Conservation (phyloP, 176 grass and related monocot species). For the Carex scoparia region DNA sequence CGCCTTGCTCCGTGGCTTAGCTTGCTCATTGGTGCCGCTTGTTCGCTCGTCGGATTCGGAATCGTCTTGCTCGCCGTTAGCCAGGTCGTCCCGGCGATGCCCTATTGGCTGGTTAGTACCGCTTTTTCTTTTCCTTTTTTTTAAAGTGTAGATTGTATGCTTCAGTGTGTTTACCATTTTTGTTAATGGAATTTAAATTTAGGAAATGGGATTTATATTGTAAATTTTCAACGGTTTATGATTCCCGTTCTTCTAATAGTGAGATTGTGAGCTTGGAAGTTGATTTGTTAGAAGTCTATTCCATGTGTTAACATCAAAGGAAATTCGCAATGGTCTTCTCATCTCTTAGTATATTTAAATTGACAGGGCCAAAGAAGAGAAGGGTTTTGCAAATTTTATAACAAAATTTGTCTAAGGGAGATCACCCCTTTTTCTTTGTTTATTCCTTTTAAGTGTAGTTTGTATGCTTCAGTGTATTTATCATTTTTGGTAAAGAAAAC, state of each 20-base stretch:
- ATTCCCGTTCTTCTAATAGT: not conserved
- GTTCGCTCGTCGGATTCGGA: conserved; percentile 59
- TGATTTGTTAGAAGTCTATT: not conserved
- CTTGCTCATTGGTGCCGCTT: conserved; percentile 55
- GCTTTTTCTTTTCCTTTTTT: not conserved
- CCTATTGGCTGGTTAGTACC: conserved; percentile 69
- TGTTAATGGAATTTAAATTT: not conserved
- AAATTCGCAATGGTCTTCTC: not conserved
- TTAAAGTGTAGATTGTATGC: not conserved
- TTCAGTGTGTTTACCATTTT: not conserved
- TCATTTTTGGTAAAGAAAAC: too few species aligned
- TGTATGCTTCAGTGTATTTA: too few species aligned
- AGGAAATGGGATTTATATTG: not conserved
- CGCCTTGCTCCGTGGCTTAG: conserved; percentile 65
- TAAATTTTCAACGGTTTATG: not conserved
- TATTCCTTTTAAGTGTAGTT: too few species aligned
- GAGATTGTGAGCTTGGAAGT: not conserved
- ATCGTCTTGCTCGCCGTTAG: conserved; percentile 51
- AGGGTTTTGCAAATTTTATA: too few species aligned
- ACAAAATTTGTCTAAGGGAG: too few species aligned
- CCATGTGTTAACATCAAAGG: not conserved
- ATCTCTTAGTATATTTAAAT: not conserved
- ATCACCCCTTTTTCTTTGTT: too few species aligned
- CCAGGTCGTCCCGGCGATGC: conserved; percentile 35
- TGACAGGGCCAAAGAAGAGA: not conserved